These are phyloP conservation scores for Inonotus hispidus DNA, from an alignment of 1,284 basidiomycete genomes.

Conservation along the genomic window DNA sequence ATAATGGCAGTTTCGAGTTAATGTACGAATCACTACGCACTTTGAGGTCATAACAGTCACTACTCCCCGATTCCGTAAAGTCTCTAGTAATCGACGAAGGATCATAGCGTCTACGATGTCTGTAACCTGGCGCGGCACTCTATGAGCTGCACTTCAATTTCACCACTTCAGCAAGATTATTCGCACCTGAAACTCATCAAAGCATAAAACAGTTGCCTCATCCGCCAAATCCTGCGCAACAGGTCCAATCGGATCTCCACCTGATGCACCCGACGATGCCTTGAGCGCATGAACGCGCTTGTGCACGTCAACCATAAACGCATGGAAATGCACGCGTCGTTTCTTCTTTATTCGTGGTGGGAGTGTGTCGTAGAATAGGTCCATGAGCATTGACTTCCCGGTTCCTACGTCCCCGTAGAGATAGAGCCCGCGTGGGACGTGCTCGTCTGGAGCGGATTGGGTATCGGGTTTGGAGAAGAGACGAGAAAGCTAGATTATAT, in stretches of 20 bases:
- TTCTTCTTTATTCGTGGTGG: constrained; percentile 72
- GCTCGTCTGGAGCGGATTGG: constrained; percentile 25
- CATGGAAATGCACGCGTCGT: constrained; percentile 92
- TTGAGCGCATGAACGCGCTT: constrained; percentile 86
- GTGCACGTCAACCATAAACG: constrained; percentile 99
- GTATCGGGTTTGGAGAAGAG: constrained; percentile 49
- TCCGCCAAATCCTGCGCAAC: constrained; percentile 87
- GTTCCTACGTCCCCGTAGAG: constrained; percentile 98
- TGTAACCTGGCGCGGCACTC: constrained; percentile 62
- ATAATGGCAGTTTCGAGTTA: background rate
- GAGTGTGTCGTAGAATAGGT: constrained; percentile 90
- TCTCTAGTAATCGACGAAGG: constrained; percentile 82
- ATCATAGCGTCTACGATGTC: constrained; percentile 99
- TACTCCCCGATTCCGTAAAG: constrained; percentile 82
- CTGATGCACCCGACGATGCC: constrained; percentile 55
- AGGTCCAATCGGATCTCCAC: constrained; percentile 83
- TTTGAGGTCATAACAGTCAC: constrained; percentile 97
- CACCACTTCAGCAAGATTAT: constrained; percentile 10
- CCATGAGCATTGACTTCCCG: constrained; percentile 99
- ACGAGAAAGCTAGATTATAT: constrained; percentile 50
- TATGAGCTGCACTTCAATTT: background rate
- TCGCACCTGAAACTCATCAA: constrained; percentile 95
- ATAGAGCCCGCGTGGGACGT: constrained; percentile 85
- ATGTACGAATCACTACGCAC: constrained; percentile 41
- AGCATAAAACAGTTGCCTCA: constrained; percentile 85